Percentiles rank a stretch among this genome's conserved stretches.
Conservation (phyloP, 371 early-diverging fungal genomes). For the Batkoa obscura region DNA sequence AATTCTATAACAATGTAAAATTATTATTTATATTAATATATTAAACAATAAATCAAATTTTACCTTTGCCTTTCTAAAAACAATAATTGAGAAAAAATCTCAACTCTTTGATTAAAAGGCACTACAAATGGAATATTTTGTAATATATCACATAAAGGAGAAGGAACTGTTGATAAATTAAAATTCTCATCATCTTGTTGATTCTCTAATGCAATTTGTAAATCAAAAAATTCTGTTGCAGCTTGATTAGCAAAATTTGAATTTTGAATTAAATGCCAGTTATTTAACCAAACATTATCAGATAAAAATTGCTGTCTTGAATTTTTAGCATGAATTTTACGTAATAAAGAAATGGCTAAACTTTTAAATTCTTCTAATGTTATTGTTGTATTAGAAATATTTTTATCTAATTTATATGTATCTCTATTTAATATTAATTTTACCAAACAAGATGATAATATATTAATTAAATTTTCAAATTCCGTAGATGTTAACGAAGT, state of each 20-base stretch:
- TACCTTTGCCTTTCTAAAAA: not conserved
- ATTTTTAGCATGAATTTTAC: not conserved
- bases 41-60: too few relatives aligned
- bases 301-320: not conserved
- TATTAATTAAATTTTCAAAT: too few relatives aligned
- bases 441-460: too few relatives aligned
- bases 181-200: not conserved
- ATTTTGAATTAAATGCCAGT: not conserved
- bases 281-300: not conserved
- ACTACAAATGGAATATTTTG: not conserved
- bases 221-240: not conserved
- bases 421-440: too few relatives aligned
- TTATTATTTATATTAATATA: too few relatives aligned
- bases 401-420: too few relatives aligned
- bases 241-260: not conserved
- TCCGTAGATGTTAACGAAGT: too few relatives aligned
- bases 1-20: too few relatives aligned
- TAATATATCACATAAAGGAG: too few relatives aligned
- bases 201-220: too few relatives aligned
- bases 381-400: too few relatives aligned
- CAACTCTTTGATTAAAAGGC: constrained; percentile 71
- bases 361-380: too few relatives aligned
- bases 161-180: not conserved
- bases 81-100: constrained; percentile 59
- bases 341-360: not conserved